These are phyloP conservation scores for Centrapalus pauciflorus DNA, from an alignment of 129 eudicot genomes.

Conservation along the genomic window DNA sequence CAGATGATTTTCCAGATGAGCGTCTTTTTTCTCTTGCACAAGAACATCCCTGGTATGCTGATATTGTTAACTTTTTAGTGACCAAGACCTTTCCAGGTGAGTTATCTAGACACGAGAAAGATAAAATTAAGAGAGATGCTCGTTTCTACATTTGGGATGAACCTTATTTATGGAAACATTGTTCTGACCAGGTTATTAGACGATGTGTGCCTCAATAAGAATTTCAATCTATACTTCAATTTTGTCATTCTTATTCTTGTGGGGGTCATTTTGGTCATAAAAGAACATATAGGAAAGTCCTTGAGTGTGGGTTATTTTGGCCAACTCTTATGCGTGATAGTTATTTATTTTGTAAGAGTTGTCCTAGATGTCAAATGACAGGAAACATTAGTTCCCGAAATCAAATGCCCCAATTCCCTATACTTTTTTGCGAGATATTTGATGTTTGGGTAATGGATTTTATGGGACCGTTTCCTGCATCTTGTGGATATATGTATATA, in stretches of 20 bases:
- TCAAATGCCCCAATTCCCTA: constrained; percentile 1
- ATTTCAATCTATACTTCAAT: no score
- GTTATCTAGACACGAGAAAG: no score
- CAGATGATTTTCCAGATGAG: no score
- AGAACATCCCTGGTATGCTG: no score
- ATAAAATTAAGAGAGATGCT: no score
- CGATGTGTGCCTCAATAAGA: constrained; percentile 7
- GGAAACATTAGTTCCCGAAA: not conserved
- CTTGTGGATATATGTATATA: not conserved
- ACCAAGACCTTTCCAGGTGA: no score
- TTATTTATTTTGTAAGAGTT: constrained; percentile 7
- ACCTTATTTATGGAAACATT: no score
- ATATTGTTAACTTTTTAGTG: no score
- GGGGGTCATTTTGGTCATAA: constrained; percentile 26
- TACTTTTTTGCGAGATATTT: constrained; percentile 8
- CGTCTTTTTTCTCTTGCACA: no score
- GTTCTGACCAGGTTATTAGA: not conserved
- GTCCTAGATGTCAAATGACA: constrained; percentile 1
- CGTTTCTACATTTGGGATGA: no score
- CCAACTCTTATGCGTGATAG: not conserved
- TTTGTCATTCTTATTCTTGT: constrained; percentile 15
- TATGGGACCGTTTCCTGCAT: constrained; percentile 5
- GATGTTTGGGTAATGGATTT: constrained; percentile 3
- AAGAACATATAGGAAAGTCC: constrained; percentile 7
- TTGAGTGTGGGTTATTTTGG: constrained; percentile 11